phyloP scores from a whole-genome alignment of 805 yeast genomes.

The Saccharomycopsis fodiens region DNA sequence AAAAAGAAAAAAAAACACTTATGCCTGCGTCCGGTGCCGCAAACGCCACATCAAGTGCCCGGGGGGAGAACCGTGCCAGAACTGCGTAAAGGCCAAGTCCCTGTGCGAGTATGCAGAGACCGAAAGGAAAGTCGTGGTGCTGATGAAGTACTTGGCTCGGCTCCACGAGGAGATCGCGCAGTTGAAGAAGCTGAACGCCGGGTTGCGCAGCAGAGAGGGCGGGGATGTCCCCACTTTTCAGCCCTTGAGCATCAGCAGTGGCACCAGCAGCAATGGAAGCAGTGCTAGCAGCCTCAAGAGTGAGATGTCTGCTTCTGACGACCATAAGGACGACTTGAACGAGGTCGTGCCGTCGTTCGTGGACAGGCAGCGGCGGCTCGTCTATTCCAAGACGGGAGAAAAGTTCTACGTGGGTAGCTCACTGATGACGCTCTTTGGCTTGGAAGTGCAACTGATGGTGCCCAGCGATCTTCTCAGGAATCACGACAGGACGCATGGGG shows the following conservation, averaged over 20 bases:
- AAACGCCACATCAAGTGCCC: conserved; percentile 70
- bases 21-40: conserved; percentile 58
- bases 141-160: conserved; percentile 59
- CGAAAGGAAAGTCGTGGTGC: conserved; percentile 64
- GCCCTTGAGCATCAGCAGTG: conserved; percentile 4
- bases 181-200: conserved; percentile 58
- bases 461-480: conserved; percentile 26
- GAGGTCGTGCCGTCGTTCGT: conserved; percentile 67
- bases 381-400: conserved; percentile 71
- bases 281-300: no score
- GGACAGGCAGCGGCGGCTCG: conserved; percentile 62
- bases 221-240: conserved; percentile 21
- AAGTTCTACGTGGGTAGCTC: conserved; percentile 73
- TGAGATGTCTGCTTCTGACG: conserved; percentile 5
- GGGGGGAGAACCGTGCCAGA: conserved; percentile 66
- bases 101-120: conserved; percentile 68
- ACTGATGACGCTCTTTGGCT: conserved; percentile 74
- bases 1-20: conserved; percentile 22
- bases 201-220: conserved; percentile 39
- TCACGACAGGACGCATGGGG: conserved; percentile 11
- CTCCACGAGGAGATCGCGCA: conserved; percentile 61
- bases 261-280: neutral
- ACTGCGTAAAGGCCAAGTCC: conserved; percentile 47
- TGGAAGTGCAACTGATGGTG: conserved; percentile 65
- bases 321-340: conserved; percentile 22